Conservation (phyloP, 2,329 filamentous ascomycete genomes). For the Aspergillus sp. region DNA sequence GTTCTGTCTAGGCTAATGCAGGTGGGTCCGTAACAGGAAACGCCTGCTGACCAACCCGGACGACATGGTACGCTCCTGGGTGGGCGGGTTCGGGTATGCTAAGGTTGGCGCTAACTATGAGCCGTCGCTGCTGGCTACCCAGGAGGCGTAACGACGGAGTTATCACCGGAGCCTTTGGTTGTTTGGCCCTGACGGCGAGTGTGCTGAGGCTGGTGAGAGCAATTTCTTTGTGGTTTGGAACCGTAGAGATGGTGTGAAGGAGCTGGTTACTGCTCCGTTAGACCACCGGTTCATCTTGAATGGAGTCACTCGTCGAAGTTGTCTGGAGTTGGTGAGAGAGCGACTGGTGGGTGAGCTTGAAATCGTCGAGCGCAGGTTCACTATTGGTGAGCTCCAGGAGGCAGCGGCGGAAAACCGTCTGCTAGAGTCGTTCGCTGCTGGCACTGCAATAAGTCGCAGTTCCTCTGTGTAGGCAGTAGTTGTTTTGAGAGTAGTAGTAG, state of each 20-base stretch:
- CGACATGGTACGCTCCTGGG: conserved; percentile 80
- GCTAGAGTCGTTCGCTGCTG: conserved; percentile 71
- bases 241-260: conserved; percentile 40
- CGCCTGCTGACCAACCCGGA: conserved; percentile 39
- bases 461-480: background rate
- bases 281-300: conserved; percentile 73
- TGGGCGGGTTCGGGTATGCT: conserved; percentile 77
- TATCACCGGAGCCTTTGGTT: conserved; percentile 86
- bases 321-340: conserved; percentile 59
- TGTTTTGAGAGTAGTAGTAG: background rate
- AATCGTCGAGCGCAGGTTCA: conserved; percentile 70
- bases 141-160: conserved; percentile 61
- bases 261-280: conserved; percentile 72
- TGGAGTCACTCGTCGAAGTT: conserved; percentile 69
- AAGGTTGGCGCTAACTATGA: conserved; percentile 90
- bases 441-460: conserved; percentile 52
- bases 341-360: conserved; percentile 57
- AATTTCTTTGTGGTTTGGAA: conserved; percentile 81
- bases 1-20: too few relatives aligned
- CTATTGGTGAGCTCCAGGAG: conserved; percentile 63
- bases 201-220: conserved; percentile 79
- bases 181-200: conserved; percentile 62
- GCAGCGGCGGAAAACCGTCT: conserved; percentile 63
- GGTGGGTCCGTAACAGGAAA: too few relatives aligned
- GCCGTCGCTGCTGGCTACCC: conserved; percentile 65